Evolutionary conservation across 179 eudicot genomes (phyloP).

Genomic region (Camellia oleifera): DNA sequence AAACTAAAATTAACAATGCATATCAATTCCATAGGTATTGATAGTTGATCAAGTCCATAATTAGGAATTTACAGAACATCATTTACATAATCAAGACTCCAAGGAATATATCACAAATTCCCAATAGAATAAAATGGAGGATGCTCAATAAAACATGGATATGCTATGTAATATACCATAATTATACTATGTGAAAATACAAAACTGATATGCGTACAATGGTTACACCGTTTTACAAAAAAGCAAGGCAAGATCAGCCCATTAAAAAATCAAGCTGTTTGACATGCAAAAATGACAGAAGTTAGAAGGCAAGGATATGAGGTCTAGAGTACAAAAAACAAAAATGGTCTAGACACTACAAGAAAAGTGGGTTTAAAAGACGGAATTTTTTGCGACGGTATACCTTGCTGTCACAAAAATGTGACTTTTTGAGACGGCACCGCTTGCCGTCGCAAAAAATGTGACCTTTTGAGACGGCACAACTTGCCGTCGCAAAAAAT

Average conservation of each 20-base stretch:
- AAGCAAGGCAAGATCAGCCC: neutral
- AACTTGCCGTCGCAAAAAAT: too few relatives aligned
- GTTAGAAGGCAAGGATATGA: neutral
- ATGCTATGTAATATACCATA: neutral
- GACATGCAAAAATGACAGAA: neutral
- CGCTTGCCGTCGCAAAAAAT: too few relatives aligned
- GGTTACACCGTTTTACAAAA: neutral
- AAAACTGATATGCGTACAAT: neutral
- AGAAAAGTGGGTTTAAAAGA: slow-evolving; percentile 29
- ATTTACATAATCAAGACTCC: neutral
- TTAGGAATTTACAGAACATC: neutral
- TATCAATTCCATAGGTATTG: neutral
- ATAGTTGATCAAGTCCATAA: neutral
- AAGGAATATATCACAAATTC: neutral
- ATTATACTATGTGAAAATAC: neutral
- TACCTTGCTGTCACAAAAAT: too few relatives aligned
- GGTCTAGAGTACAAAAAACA: neutral
- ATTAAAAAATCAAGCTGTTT: neutral
- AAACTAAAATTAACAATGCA: too few relatives aligned
- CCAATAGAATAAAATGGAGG: neutral
- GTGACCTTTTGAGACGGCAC: too few relatives aligned
- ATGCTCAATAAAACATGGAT: neutral
- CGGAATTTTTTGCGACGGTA: too few relatives aligned
- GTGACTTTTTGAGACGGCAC: too few relatives aligned
- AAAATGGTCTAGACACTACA: slow-evolving; percentile 42